Conservation (phyloP, 1,284 basidiomycete genomes). For the Puccinia brachypodii region DNA sequence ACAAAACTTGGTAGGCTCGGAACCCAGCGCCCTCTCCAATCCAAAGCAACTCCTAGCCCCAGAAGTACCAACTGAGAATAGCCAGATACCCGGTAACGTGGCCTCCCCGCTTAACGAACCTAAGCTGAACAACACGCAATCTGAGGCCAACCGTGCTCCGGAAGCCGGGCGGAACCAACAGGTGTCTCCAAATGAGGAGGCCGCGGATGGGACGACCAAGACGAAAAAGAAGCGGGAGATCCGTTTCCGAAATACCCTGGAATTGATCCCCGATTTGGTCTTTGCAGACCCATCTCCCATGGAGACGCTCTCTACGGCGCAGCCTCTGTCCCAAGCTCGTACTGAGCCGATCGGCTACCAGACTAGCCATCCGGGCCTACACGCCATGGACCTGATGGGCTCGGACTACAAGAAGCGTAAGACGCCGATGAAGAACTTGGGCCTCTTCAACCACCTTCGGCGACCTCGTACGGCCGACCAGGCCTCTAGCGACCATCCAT, state of each 20-base stretch:
- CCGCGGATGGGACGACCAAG: neutral
- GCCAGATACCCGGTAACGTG: neutral
- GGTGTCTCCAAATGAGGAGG: neutral
- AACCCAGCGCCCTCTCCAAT: neutral
- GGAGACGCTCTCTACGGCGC: neutral
- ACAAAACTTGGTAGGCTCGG: neutral
- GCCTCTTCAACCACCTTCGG: conserved; percentile 1
- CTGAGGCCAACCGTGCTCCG: neutral
- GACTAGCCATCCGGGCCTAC: neutral
- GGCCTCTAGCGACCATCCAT: neutral
- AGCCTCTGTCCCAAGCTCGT: neutral
- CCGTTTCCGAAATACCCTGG: conserved; percentile 39
- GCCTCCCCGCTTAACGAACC: neutral
- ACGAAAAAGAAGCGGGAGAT: conserved; percentile 31
- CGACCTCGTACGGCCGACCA: neutral
- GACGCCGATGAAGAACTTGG: conserved; percentile 9
- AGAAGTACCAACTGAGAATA: neutral
- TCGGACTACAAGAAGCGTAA: conserved; percentile 10
- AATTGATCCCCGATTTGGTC: conserved; percentile 37
- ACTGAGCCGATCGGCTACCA: neutral
- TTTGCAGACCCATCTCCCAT: neutral
- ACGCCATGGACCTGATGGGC: neutral
- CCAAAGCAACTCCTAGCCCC: neutral
- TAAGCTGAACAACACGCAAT: neutral
- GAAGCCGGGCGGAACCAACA: neutral